These are phyloP conservation scores for Paraphaeosphaeria sporulosa DNA, from an alignment of 2,329 filamentous ascomycete species.

Conservation along the genomic window DNA sequence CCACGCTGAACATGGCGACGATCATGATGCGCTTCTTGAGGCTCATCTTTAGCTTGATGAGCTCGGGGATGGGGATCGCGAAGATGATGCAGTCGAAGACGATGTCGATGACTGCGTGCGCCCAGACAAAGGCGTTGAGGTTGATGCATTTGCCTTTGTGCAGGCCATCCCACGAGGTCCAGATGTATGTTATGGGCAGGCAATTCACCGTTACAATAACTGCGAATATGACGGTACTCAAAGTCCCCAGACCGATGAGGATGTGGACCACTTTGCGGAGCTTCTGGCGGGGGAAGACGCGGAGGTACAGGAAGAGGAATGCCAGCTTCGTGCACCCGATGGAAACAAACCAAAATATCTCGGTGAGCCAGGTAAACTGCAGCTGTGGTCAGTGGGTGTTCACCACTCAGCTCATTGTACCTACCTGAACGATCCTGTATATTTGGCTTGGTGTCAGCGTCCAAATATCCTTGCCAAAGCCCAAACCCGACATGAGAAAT, in stretches of 20 bases:
- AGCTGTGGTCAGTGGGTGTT: conserved; percentile 11
- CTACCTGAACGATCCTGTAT: conserved; percentile 45
- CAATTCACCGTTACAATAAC: conserved; percentile 21
- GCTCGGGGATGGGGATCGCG: conserved; percentile 20
- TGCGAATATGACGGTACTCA: conserved; percentile 23
- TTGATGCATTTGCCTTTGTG: conserved; percentile 21
- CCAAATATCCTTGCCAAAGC: conserved; percentile 61
- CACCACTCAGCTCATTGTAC: not conserved
- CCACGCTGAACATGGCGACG: conserved; percentile 21
- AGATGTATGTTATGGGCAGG: conserved; percentile 18
- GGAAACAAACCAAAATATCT: conserved; percentile 39
- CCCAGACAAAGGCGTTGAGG: conserved; percentile 17
- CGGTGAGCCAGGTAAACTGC: conserved; percentile 21
- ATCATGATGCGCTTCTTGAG: conserved; percentile 19
- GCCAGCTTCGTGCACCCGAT: conserved; percentile 30
- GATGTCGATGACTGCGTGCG: conserved; percentile 20
- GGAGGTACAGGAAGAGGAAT: conserved; percentile 35
- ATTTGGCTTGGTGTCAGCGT: conserved; percentile 52
- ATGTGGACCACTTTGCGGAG: conserved; percentile 17
- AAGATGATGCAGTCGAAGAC: conserved; percentile 20
- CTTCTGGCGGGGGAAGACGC: conserved; percentile 34
- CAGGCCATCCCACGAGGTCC: conserved; percentile 20
- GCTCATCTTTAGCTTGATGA: conserved; percentile 21
- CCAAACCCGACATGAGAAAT: conserved; percentile 28
- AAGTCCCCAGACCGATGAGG: conserved; percentile 11